phyloP scores from a whole-genome alignment of 495 filamentous ascomycete species.

The Friedmanniomyces endolithicus region DNA sequence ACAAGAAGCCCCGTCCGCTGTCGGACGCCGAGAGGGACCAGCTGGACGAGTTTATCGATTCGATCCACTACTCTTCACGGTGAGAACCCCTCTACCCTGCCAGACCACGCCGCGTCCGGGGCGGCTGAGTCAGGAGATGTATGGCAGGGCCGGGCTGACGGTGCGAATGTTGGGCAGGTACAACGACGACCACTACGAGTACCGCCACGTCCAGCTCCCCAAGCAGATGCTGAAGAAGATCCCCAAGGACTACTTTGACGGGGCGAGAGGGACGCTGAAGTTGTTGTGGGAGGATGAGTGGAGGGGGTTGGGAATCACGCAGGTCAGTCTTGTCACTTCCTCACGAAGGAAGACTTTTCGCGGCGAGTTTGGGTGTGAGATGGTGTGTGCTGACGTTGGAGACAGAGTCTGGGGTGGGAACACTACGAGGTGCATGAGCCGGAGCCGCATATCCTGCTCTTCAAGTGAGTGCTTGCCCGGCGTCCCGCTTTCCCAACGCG shows the following conservation, averaged over 20 bases:
- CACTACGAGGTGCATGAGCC: constrained; percentile 99
- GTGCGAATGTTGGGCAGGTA: constrained; percentile 62
- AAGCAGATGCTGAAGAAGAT: constrained; percentile 97
- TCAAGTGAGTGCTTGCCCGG: constrained; percentile 59
- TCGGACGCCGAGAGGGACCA: constrained; percentile 67
- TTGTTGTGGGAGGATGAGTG: constrained; percentile 97
- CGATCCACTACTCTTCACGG: constrained; percentile 92
- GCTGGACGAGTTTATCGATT: constrained; percentile 80
- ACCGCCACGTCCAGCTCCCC: constrained; percentile 91
- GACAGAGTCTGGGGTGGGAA: constrained; percentile 90
- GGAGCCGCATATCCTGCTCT: constrained; percentile 93
- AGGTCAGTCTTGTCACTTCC: constrained; percentile 49
- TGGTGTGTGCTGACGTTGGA: constrained; percentile 8
- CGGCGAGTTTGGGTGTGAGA: not conserved
- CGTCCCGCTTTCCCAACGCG: not conserved
- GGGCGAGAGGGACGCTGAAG: constrained; percentile 81
- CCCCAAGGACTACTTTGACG: constrained; percentile 89
- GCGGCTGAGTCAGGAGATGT: too few species aligned
- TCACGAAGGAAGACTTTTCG: too few species aligned
- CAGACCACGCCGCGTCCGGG: not conserved
- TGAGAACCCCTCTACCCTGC: constrained; percentile 34
- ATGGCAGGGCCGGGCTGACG: too few species aligned
- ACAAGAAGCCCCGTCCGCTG: constrained; percentile 67
- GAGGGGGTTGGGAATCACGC: constrained; percentile 90
- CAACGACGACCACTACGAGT: constrained; percentile 78